Evolutionary conservation across 192 early-diverging fungal species (phyloP), one percentile per base, ranked within the genome.

Genomic region (Ambispora gerdemannii): DNA sequence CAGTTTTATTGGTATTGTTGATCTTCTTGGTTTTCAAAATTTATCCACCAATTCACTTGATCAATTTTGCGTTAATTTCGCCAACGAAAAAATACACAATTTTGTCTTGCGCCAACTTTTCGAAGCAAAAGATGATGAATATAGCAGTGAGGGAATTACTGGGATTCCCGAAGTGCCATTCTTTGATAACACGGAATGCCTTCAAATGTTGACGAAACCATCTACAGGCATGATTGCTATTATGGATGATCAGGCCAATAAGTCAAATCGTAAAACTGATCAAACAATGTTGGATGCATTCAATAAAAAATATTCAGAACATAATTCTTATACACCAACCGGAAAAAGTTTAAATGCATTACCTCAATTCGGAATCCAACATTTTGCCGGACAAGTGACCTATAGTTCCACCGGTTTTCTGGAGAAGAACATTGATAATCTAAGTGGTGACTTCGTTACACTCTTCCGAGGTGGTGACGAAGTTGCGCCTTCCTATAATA

Each of bases 51-150:
- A 90, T 85, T 75, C 81, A 73, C 76, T 94, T 78, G 86, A 89
- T 73, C 85, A 90, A 67, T 86, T 91, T 55, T 78, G 84, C 70
- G 78, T 80, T 69, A 95, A 95, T 78, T 94, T 89, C 73, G 88
- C 93, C 62, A 95, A 92, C 78, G 95, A 96, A 78, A 86, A 93
- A 60, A 77, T 96, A 13, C 89, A 94, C 67, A 82, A 87, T 66
- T 93, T 93, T 68, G 75, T 87, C 66, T 78, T 86, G 49, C 82
- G 87, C 36, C 83, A 88, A 50, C 74, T 92, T 52, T 90, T 93
- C 65, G 92, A 93, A 72, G 76, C 80, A 2, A 85, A 85, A 60
- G 81, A 75, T 32, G 73, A 80, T 28, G 85, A 89, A 38, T 88
- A 87, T 66, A 80, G 76, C 0, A 60, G 72, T 32, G 92, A 93